Evolutionary conservation across 768 basidiomycete genomes (phyloP), one percentile per base, ranked within the genome.

Genomic region (Leccinum disarticulatum): DNA sequence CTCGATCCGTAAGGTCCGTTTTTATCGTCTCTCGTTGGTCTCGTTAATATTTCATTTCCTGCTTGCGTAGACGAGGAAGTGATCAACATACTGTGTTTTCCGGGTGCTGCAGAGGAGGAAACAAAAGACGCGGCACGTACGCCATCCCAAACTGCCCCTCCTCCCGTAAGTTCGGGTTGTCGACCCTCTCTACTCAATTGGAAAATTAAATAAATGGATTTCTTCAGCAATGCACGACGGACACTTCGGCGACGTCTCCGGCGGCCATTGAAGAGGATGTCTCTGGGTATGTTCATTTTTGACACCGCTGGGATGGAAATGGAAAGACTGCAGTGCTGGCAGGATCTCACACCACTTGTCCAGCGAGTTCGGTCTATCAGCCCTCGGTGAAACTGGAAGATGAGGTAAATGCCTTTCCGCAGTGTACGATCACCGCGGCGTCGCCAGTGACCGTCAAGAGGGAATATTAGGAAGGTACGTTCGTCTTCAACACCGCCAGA

Each of bases 1-100:
- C 22, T 22, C 3, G 70, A 74, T 52, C 72, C 70, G 73, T 62
- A n/a, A 52, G 51, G 6, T 3, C 15, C 2, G 4, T 3, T n/a
- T 17, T 41, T 1, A 2, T 48, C 5, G 4, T 35, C 19, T 10
- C 3, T 31, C 10, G 14, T 43, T 48, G 4, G 1, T 30, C 30
- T 35, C 10, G 38, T 13, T 19, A 0, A 41, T n/a, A 41, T 38
- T 17, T 17, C 2, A 3, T 4, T 2, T 41, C 8, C 6, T 55
- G 1, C 1, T 43, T 33, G 6, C 6, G n/a, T 25, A 74, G 73
- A 74, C 3, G 72, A 74, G 43, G 65, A 70, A 4, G 60, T 70
- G 11, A 31, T 61, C 9, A 51, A 35, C 1, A 8, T 57, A 4
- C 59, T 72, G 27, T 65, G 41, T 15, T 50, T 59, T 1, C 38